These are phyloP conservation scores for Inga leiocalycina DNA, from an alignment of 306 rosid genomes.

Conservation along the genomic window DNA sequence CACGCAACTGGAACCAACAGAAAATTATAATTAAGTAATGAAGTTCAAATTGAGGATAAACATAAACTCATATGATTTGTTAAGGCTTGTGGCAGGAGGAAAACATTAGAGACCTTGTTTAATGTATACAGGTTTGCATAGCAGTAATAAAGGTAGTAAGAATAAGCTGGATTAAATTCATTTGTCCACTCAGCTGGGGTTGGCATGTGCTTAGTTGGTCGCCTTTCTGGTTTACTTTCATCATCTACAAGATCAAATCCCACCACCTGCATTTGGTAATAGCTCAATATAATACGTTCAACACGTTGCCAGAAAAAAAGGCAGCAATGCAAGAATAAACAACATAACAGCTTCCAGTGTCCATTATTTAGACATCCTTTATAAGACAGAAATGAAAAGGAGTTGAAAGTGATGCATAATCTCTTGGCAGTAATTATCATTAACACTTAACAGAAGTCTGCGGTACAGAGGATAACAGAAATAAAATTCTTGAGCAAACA, in stretches of 20 bases:
- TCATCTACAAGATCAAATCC: conserved; percentile 90
- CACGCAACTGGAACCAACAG: conserved; percentile 71
- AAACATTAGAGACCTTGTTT: conserved; percentile 65
- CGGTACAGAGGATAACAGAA: background rate
- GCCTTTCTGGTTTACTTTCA: conserved; percentile 92
- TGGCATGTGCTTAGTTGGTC: conserved; percentile 95
- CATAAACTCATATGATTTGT: conserved; percentile 6
- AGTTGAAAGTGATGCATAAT: background rate
- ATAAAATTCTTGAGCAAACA: background rate
- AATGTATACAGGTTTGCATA: conserved; percentile 77
- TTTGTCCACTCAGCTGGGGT: conserved; percentile 84
- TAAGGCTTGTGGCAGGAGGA: conserved; percentile 18
- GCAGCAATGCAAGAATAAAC: background rate
- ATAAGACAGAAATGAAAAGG: background rate
- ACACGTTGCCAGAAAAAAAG: background rate
- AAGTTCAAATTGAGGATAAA: conserved; percentile 12
- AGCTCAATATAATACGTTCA: conserved; percentile 22
- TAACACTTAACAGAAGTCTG: background rate
- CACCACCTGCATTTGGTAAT: conserved; percentile 60
- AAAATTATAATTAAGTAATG: conserved; percentile 18
- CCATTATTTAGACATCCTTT: conserved; percentile 11
- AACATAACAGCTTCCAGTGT: conserved; percentile 6
- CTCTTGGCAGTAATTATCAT: background rate
- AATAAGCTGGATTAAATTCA: conserved; percentile 83
- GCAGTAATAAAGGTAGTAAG: conserved; percentile 80